Evolutionary conservation across 2,329 filamentous ascomycete genomes (phyloP).

Genomic region (Ophiostoma sp.): DNA sequence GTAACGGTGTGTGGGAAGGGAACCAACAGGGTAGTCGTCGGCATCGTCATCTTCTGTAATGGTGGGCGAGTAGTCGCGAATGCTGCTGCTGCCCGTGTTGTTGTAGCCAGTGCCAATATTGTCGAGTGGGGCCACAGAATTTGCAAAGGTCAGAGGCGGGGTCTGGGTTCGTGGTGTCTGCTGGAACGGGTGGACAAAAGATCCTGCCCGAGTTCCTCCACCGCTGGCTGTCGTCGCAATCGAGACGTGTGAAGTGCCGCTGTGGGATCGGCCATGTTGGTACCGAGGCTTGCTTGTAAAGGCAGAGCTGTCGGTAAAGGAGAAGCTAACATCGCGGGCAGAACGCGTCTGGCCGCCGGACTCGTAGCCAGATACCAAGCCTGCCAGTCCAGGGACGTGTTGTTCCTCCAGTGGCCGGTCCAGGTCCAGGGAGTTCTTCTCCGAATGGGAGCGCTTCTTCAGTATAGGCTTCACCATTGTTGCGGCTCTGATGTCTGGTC

Average conservation of each 20-base stretch:
- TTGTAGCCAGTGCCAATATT: slow-evolving; percentile 36
- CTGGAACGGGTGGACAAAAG: slow-evolving; percentile 65
- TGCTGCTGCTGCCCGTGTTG: slow-evolving; percentile 40
- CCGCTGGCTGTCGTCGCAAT: slow-evolving; percentile 56
- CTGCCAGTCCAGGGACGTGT: slow-evolving; percentile 41
- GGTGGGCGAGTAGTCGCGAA: slow-evolving; percentile 56
- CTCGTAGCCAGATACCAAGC: slow-evolving; percentile 38
- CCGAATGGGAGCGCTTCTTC: slow-evolving; percentile 59
- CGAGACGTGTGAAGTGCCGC: slow-evolving; percentile 58
- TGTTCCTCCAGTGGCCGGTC: slow-evolving; percentile 62
- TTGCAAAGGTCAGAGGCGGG: slow-evolving; percentile 59
- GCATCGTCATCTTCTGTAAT: slow-evolving; percentile 56
- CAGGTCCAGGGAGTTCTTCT: slow-evolving; percentile 64
- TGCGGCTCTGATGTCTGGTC: slow-evolving; percentile 34
- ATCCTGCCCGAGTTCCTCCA: slow-evolving; percentile 48
- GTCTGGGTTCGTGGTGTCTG: slow-evolving; percentile 63
- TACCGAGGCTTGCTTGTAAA: slow-evolving; percentile 41
- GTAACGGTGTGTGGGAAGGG: slow-evolving; percentile 30
- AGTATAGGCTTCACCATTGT: slow-evolving; percentile 62
- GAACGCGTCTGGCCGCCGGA: slow-evolving; percentile 33
- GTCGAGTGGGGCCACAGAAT: slow-evolving; percentile 55
- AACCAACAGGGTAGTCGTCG: slow-evolving; percentile 29
- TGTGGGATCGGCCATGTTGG: slow-evolving; percentile 59
- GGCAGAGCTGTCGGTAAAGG: slow-evolving; percentile 31
- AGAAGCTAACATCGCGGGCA: slow-evolving; percentile 50